Evolutionary conservation across 2,329 filamentous ascomycete species (phyloP), one percentile per base, ranked within the genome.

Genomic region (Aspergillus sp.): DNA sequence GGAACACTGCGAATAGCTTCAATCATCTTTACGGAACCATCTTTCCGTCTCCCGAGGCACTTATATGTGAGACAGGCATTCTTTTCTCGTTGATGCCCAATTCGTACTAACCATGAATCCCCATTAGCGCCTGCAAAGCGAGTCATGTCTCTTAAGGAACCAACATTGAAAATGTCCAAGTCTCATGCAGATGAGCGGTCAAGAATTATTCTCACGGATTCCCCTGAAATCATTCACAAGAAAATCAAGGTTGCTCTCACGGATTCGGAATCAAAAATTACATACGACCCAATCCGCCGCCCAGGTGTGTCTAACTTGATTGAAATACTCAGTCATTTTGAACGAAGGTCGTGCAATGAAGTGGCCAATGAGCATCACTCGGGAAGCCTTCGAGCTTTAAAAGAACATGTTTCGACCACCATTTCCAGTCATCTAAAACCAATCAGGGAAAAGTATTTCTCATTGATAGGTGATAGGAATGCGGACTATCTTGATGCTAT

Each of bases 111-210:
- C 37, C 32, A 12, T 4, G 39, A 13, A 39, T 49, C 32, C 13
- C 5, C 9, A 11, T 12, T 32, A 88, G 85, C 85, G n/a, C 83
- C 87, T 5, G 81, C 86, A 2, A 88, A 86, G 57, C 82, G 91
- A 48, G 78, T 98, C 49, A 97, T 96, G 90, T 95, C 90, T 12
- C 79, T 98, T 19, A 82, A 79, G 40, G 73, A 88, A 8, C 91
- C 93, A 0, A 70, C 66, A 0, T 74, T 79, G 41, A 98, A 98
- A 64, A 98, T 98, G 93, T 95, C 90, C 44, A 98, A 98, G 68
- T 95, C 90, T 1, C 78, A 89, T 56, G 61, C 75, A 0, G 80
- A 86, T 53, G 74, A 78, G 3, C 79, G 78, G 39, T 94, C 89
- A 6, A 79, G 89, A 12, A 94, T 98, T 54, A 71, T 93, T 9